Evolutionary conservation across 176 grass and related monocot species (phyloP).

Genomic region (Poa pratensis): DNA sequence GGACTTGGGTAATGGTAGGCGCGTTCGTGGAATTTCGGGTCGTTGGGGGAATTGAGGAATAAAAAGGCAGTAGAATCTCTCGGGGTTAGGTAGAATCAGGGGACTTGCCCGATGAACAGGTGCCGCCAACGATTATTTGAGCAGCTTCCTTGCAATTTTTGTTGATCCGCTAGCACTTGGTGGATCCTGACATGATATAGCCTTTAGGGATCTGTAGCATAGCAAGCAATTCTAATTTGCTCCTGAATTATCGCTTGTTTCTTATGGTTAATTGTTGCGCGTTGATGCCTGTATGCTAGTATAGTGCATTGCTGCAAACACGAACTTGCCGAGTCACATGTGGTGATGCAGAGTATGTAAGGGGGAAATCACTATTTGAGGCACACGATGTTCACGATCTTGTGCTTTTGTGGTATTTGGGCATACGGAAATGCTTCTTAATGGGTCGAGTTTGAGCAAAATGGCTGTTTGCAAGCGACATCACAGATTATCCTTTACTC

Average conservation of each 20-base stretch:
- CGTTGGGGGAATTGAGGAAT: not conserved
- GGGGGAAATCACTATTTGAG: not conserved
- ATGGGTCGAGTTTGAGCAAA: not conserved
- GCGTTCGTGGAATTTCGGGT: constrained; percentile 10
- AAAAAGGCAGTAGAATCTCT: no score
- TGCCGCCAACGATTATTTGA: no score
- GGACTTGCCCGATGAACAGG: no score
- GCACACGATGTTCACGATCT: not conserved
- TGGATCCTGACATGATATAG: not conserved
- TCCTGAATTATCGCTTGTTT: not conserved
- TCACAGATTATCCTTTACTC: not conserved
- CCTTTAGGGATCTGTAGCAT: not conserved
- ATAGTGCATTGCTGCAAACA: not conserved
- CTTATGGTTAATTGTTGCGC: not conserved
- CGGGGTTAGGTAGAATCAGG: no score
- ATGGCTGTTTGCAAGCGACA: no score
- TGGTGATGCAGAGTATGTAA: not conserved
- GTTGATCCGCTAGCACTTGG: not conserved
- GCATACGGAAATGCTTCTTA: not conserved
- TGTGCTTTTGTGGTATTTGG: not conserved
- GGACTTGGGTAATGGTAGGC: constrained; percentile 12
- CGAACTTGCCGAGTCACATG: not conserved
- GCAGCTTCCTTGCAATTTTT: no score
- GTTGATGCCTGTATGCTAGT: not conserved
- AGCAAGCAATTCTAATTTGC: not conserved